These are phyloP conservation scores for Fusarium ambrosium DNA, from an alignment of 2,329 filamentous ascomycete genomes.

Conservation along the genomic window DNA sequence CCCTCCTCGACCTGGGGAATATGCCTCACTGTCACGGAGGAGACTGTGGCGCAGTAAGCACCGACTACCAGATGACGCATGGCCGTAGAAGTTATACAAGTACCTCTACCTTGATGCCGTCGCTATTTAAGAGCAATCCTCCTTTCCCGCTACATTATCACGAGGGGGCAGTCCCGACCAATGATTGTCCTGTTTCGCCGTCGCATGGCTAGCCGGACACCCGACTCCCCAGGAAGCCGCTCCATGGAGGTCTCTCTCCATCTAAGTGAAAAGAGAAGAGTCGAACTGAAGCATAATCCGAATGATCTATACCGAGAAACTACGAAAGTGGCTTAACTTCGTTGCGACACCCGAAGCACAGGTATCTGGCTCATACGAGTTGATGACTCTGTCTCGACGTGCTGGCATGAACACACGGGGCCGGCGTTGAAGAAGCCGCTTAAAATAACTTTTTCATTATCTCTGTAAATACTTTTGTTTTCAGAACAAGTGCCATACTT, in stretches of 20 bases:
- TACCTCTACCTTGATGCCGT: not conserved
- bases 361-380: not conserved
- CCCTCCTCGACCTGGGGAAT: not conserved
- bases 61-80: not conserved
- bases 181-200: not conserved
- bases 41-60: not conserved
- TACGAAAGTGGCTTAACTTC: too few relatives aligned
- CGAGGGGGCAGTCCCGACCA: not conserved
- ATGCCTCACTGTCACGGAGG: not conserved
- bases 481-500: fast-evolving
- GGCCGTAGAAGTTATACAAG: not conserved
- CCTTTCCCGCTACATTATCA: not conserved
- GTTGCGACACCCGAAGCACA: too few relatives aligned
- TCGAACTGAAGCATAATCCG: too few relatives aligned
- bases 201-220: not conserved
- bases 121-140: not conserved
- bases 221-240: too few relatives aligned
- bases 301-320: too few relatives aligned
- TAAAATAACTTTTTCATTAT: not conserved
- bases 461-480: not conserved
- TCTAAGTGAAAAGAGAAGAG: too few relatives aligned
- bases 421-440: fast-evolving
- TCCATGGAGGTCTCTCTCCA: too few relatives aligned
- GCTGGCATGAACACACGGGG: not conserved
- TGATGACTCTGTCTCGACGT: not conserved